These are phyloP conservation scores for Microcera coccophila DNA, from an alignment of 2,329 filamentous ascomycete species.

Conservation along the genomic window DNA sequence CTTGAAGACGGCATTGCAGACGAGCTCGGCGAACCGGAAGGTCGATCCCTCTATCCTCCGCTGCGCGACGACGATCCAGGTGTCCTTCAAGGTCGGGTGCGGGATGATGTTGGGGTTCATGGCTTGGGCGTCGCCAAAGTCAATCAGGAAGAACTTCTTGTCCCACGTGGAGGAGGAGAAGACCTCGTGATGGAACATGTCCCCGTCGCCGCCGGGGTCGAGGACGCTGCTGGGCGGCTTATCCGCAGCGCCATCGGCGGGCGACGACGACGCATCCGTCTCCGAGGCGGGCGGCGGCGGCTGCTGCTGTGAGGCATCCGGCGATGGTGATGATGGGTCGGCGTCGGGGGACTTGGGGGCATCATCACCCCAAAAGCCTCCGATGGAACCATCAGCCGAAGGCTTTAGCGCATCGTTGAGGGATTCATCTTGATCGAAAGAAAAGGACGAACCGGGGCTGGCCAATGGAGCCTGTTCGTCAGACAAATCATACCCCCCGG, in stretches of 20 bases:
- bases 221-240: not conserved
- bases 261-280: not conserved
- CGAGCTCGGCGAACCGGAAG: conserved; percentile 40
- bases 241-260: not conserved
- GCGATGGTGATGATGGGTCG: not conserved
- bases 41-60: conserved; percentile 27
- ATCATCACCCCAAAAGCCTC: not conserved
- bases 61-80: conserved; percentile 52
- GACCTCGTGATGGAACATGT: conserved; percentile 34
- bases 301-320: not conserved
- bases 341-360: not conserved
- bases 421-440: too few relatives aligned
- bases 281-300: not conserved
- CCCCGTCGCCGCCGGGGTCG: conserved; percentile 3
- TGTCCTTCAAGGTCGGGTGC: conserved; percentile 45
- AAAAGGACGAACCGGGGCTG: not conserved
- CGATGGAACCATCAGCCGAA: not conserved
- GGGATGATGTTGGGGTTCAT: conserved; percentile 58
- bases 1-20: conserved; percentile 48
- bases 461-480: conserved; percentile 1
- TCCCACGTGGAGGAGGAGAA: conserved; percentile 45
- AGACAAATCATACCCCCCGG: not conserved
- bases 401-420: too few relatives aligned
- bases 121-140: conserved; percentile 39
- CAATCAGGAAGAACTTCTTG: conserved; percentile 46